Percentiles rank a stretch among this genome's conserved stretches.
phyloP scores from a whole-genome alignment of 2,329 filamentous ascomycete genomes.

The Biscogniauxia marginata region DNA sequence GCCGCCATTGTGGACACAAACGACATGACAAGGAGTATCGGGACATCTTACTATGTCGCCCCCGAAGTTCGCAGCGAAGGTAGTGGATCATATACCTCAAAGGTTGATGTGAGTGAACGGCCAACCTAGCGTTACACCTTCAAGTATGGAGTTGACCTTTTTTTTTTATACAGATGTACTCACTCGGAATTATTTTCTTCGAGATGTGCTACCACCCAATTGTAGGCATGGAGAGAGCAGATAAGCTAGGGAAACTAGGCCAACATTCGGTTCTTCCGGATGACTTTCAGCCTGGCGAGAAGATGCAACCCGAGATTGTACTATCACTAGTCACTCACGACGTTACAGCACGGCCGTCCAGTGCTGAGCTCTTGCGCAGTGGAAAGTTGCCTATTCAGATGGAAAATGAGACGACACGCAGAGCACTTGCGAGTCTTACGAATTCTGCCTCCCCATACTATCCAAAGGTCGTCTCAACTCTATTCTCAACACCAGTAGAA shows the following conservation, averaged over 20 bases:
- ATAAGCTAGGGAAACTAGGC: constrained; percentile 65
- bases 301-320: constrained; percentile 77
- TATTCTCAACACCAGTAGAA: constrained; percentile 75
- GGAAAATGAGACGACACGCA: constrained; percentile 86
- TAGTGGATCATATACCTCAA: constrained; percentile 79
- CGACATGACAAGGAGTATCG: constrained; percentile 70
- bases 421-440: constrained; percentile 76
- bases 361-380: constrained; percentile 77
- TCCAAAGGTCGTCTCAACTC: constrained; percentile 79
- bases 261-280: constrained; percentile 67
- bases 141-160: constrained; percentile 4
- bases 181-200: constrained; percentile 94
- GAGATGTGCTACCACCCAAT: constrained; percentile 83
- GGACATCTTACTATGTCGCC: constrained; percentile 87
- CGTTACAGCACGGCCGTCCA: constrained; percentile 79
- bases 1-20: constrained; percentile 44
- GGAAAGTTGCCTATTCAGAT: constrained; percentile 87
- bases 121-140: not conserved
- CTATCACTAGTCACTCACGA: constrained; percentile 77
- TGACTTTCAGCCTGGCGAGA: constrained; percentile 68
- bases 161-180: constrained; percentile 91
- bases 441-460: constrained; percentile 87
- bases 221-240: constrained; percentile 61
- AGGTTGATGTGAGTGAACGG: constrained; percentile 71
- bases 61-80: constrained; percentile 81